Evolutionary conservation across 352 stramenopile genomes (phyloP), one percentile per base, ranked within the genome.

Genomic region (Pythium periplocum): DNA sequence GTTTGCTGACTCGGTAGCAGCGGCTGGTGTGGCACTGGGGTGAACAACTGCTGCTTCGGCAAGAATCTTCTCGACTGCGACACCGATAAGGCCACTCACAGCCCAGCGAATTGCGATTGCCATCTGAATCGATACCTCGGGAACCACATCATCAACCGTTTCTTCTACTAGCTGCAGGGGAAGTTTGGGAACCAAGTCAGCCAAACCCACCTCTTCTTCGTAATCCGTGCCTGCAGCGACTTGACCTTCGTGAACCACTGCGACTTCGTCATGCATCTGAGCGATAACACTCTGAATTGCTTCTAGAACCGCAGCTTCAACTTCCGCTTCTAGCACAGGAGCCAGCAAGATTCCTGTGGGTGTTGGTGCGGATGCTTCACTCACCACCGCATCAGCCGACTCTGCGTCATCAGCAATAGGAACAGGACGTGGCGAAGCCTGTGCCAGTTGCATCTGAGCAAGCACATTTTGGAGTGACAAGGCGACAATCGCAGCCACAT

Each of bases 21-120:
- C 17, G 17, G 17, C 17, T 26, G 17, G 17, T 26, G 17, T 26
- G 17, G 17, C 17, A 26, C 17, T 26, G 17, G 17, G 17, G 17
- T 26, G 17, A 26, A 26, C 17, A 26, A 26, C 26, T 12, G 31
- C 30, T 3, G 26, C 3, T 31, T 45, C 34, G 10, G 3, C 35
- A 10, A 56, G 41, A 35, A 59, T 31, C 43, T 73, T 71, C 36
- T 76, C 63, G 0, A 82, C 38, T 17, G 71, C 73, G 8, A 62
- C 55, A 32, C 66, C 66, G n/a, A 82, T 63, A 4, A 82, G 65
- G 2, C 68, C 66, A 34, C 69, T 51, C 5, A 82, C 59, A 33
- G 49, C 73, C 44, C 66, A 69, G 46, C 59, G 60, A 47, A 78
- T 66, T n/a, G 62, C 66, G 30, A 78, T 69, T 17, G 61, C 58